Conservation (phyloP, 2,329 filamentous ascomycete species). For the Paecilomyces dactylethromorphus region DNA sequence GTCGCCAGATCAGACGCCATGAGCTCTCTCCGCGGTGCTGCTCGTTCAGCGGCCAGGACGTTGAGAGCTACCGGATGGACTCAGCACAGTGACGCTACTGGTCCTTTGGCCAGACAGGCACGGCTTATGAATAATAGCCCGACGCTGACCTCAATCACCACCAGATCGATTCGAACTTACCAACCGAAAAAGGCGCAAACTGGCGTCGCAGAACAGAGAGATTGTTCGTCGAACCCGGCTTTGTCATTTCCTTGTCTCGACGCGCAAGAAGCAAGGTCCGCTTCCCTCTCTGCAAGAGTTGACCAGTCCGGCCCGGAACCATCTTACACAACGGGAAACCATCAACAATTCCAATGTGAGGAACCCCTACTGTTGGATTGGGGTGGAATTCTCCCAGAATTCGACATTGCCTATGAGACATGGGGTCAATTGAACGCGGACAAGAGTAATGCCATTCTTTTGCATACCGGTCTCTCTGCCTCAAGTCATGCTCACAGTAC, state of each 20-base stretch:
- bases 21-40: slow-evolving; percentile 10
- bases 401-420: slow-evolving; percentile 85
- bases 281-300: slow-evolving; percentile 61
- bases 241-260: slow-evolving; percentile 89
- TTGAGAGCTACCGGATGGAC: slow-evolving; percentile 5
- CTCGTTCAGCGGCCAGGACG: slow-evolving; percentile 10
- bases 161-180: slow-evolving; percentile 9
- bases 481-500: slow-evolving; percentile 96
- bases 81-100: slow-evolving; percentile 5
- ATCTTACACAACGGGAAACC: slow-evolving; percentile 85
- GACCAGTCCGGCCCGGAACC: slow-evolving; percentile 79
- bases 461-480: slow-evolving; percentile 93
- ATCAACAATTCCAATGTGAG: slow-evolving; percentile 66
- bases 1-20: slow-evolving; percentile 4
- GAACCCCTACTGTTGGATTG: slow-evolving; percentile 81
- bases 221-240: slow-evolving; percentile 63
- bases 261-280: slow-evolving; percentile 70
- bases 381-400: slow-evolving; percentile 85
- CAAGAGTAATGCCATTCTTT: slow-evolving; percentile 79
- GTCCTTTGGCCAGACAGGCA: not conserved
- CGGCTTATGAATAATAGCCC: not conserved
- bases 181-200: slow-evolving; percentile 11
- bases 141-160: slow-evolving; percentile 4
- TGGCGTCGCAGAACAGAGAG: slow-evolving; percentile 6
- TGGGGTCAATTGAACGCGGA: slow-evolving; percentile 79